These are phyloP conservation scores for Boeremia lycopersici DNA, from an alignment of 2,329 filamentous ascomycete genomes.

Conservation along the genomic window DNA sequence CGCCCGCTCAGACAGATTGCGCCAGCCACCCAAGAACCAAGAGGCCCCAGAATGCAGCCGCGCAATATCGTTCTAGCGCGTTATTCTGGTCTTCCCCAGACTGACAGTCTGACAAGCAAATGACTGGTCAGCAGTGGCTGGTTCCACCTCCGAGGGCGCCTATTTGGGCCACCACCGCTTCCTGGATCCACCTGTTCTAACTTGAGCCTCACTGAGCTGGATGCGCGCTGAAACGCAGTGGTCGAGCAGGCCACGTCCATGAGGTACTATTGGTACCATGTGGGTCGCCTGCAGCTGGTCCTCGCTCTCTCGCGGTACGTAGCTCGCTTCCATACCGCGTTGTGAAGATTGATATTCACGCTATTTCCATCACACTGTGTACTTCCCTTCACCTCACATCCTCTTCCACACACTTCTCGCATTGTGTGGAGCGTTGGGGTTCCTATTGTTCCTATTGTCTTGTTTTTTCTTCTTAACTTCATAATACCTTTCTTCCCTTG, in stretches of 20 bases:
- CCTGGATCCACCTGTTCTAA: slow-evolving; percentile 44
- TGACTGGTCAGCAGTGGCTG: slow-evolving; percentile 47
- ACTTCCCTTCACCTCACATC: slow-evolving; percentile 25
- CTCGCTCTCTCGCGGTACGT: slow-evolving; percentile 51
- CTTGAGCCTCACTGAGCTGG: slow-evolving; percentile 52
- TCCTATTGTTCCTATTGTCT: slow-evolving; percentile 35
- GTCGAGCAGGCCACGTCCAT: slow-evolving; percentile 45
- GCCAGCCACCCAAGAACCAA: slow-evolving; percentile 40
- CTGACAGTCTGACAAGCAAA: slow-evolving; percentile 42
- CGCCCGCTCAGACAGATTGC: slow-evolving; percentile 36
- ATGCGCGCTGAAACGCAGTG: slow-evolving; percentile 50
- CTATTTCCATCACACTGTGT: slow-evolving; percentile 18
- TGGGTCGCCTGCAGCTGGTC: slow-evolving; percentile 44
- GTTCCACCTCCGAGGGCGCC: slow-evolving; percentile 45
- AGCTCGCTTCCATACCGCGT: slow-evolving; percentile 35
- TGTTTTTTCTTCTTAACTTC: slow-evolving; percentile 17
- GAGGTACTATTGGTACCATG: slow-evolving; percentile 47
- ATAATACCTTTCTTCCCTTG: slow-evolving; percentile 19
- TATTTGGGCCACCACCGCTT: slow-evolving; percentile 45
- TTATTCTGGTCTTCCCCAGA: slow-evolving; percentile 45
- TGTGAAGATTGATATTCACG: slow-evolving; percentile 37
- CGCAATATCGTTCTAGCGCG: slow-evolving; percentile 34
- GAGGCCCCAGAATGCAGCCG: slow-evolving; percentile 37
- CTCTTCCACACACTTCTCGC: slow-evolving; percentile 37
- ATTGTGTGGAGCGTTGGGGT: slow-evolving; percentile 44